Percentiles rank a stretch among this genome's conserved stretches.
phyloP scores from a whole-genome alignment of 495 filamentous ascomycete species.

The Trichoderma erinaceum region DNA sequence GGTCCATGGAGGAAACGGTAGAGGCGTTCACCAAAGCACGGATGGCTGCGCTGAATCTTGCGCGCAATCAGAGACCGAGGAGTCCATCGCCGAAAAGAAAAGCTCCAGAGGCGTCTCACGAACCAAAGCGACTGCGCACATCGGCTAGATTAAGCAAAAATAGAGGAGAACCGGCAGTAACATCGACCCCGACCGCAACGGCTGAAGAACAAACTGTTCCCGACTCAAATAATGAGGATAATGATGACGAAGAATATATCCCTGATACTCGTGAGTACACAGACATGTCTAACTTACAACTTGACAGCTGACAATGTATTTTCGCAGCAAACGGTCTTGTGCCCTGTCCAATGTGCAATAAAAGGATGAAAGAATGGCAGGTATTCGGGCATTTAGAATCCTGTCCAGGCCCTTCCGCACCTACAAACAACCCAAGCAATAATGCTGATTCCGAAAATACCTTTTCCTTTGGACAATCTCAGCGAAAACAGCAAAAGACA shows the following conservation, averaged over 20 bases:
- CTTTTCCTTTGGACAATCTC: conserved; percentile 13
- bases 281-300: conserved; percentile 18
- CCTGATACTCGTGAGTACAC: conserved; percentile 21
- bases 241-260: conserved; percentile 28
- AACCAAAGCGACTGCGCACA: conserved; percentile 42
- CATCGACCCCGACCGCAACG: conserved; percentile 32
- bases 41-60: conserved; percentile 55
- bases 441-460: not conserved
- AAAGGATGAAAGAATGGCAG: conserved; percentile 66
- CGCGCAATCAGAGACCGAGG: conserved; percentile 21
- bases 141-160: conserved; percentile 38
- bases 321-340: conserved; percentile 65
- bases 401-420: conserved; percentile 39
- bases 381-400: conserved; percentile 76
- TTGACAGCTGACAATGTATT: conserved; percentile 14
- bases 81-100: conserved; percentile 44
- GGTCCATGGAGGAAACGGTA: conserved; percentile 77
- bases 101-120: conserved; percentile 35
- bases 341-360: conserved; percentile 72
- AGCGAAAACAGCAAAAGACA: conserved; percentile 15
- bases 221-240: conserved; percentile 25
- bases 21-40: conserved; percentile 66
- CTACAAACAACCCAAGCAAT: conserved; percentile 23
- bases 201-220: conserved; percentile 18
- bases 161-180: conserved; percentile 29